Evolutionary conservation across 2,329 filamentous ascomycete genomes (phyloP).

Genomic region (Herpotrichia juniperi): DNA sequence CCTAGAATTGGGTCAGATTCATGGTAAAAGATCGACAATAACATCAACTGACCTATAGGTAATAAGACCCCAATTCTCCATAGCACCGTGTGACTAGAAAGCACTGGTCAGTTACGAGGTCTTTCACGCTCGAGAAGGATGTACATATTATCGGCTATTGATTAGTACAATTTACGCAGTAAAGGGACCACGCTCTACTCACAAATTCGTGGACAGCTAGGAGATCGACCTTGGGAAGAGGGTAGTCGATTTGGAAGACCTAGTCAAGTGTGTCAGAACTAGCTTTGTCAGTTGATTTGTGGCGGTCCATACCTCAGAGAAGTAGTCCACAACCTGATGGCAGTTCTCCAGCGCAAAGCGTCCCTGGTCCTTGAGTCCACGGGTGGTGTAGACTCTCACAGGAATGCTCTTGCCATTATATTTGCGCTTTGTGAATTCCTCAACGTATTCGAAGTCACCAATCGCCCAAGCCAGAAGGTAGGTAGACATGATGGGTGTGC

Average conservation of each 20-base stretch:
- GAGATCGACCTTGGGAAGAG: conserved; percentile 93
- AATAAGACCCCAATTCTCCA: conserved; percentile 99
- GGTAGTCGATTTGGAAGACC: conserved; percentile 86
- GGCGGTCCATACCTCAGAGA: conserved; percentile 69
- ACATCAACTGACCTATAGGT: conserved; percentile 70
- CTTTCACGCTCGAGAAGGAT: conserved; percentile 8
- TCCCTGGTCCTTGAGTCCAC: conserved; percentile 91
- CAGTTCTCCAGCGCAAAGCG: conserved; percentile 89
- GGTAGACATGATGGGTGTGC: conserved; percentile 92
- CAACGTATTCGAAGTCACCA: conserved; percentile 96
- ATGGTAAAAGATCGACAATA: background rate
- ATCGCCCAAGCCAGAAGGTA: conserved; percentile 96
- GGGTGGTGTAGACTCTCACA: conserved; percentile 94
- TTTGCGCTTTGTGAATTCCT: conserved; percentile 84
- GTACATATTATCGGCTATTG: conserved; percentile 50
- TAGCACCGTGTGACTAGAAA: conserved; percentile 73
- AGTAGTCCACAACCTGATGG: conserved; percentile 93
- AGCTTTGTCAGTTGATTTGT: background rate
- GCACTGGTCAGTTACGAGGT: conserved; percentile 47
- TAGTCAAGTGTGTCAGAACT: conserved; percentile 21
- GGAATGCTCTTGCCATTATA: conserved; percentile 92
- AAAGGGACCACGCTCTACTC: conserved; percentile 39
- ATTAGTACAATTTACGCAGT: conserved; percentile 1
- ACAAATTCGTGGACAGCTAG: conserved; percentile 95
- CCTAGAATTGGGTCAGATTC: conserved; percentile 25